A percentile compares a stretch with the other conserved stretches of the same genome.
These are phyloP conservation scores for Mycena maculata DNA, from an alignment of 768 basidiomycete species.

Conservation along the genomic window DNA sequence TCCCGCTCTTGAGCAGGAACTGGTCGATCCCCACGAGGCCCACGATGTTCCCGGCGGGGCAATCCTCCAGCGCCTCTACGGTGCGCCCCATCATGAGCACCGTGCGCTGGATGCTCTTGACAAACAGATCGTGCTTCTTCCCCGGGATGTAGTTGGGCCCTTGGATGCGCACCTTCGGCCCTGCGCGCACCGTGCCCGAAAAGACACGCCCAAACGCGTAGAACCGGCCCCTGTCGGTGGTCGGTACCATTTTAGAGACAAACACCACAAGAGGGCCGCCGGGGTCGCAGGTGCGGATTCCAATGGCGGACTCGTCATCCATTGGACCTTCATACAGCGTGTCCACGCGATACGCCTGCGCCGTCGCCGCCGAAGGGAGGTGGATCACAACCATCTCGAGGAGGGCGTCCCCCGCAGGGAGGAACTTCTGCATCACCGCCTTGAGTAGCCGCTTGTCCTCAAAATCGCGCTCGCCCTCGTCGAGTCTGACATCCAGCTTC, in stretches of 20 bases:
- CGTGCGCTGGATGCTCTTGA: constrained; percentile 98
- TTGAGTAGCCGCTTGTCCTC: constrained; percentile 97
- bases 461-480: constrained; percentile 87
- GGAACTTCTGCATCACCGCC: constrained; percentile 98
- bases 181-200: constrained; percentile 96
- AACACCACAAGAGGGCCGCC: constrained; percentile 96
- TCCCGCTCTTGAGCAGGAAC: constrained; percentile 99
- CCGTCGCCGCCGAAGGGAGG: constrained; percentile 96
- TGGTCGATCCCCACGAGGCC: constrained; percentile 99
- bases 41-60: constrained; percentile 97
- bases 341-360: constrained; percentile 98
- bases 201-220: constrained; percentile 99
- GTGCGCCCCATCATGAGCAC: constrained; percentile 99
- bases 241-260: constrained; percentile 99
- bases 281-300: constrained; percentile 97
- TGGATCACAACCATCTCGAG: constrained; percentile 99
- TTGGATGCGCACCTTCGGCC: constrained; percentile 98
- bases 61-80: constrained; percentile 98
- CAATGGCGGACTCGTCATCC: constrained; percentile 99
- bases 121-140: constrained; percentile 97
- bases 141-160: constrained; percentile 98
- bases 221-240: constrained; percentile 99
- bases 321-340: constrained; percentile 99
- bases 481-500: constrained; percentile 94
- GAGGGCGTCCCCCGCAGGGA: constrained; percentile 97